These are phyloP conservation scores for Helotiales sp. DNA, from an alignment of 2,329 filamentous ascomycete species.

Conservation along the genomic window DNA sequence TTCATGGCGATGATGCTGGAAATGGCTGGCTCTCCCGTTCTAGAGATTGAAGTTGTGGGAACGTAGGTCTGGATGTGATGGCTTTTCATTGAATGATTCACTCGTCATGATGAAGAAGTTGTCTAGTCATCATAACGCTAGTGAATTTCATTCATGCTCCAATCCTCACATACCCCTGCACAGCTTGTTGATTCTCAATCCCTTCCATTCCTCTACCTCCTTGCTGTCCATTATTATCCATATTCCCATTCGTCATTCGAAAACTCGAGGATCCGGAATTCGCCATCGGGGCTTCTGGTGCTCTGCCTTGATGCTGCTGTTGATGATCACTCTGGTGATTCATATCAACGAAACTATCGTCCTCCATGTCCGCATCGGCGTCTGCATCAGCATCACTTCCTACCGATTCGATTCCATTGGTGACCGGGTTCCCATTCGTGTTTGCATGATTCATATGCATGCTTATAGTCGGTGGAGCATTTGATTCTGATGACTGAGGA, in stretches of 20 bases:
- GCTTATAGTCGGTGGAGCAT: constrained; percentile 3
- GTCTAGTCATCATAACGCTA: background rate
- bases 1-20: background rate
- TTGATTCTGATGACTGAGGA: constrained; percentile 3
- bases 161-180: constrained; percentile 30
- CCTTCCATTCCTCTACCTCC: constrained; percentile 22
- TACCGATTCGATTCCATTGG: constrained; percentile 16
- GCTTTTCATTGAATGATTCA: too few species aligned
- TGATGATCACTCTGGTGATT: constrained; percentile 27
- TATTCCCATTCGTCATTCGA: constrained; percentile 25
- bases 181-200: constrained; percentile 20
- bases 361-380: constrained; percentile 46
- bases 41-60: background rate
- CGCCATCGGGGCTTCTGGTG: constrained; percentile 23
- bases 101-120: background rate
- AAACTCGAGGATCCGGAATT: constrained; percentile 17
- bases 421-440: constrained; percentile 1
- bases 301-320: constrained; percentile 9
- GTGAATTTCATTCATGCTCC: constrained; percentile 17
- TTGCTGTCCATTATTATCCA: constrained; percentile 15
- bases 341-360: constrained; percentile 55
- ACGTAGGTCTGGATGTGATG: too few species aligned
- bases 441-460: background rate
- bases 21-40: background rate
- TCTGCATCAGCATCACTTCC: constrained; percentile 31